Base-by-base conservation (phyloP, 2,329 filamentous ascomycete genomes). In the Pseudovirgaria hyperparasitica region DNA sequence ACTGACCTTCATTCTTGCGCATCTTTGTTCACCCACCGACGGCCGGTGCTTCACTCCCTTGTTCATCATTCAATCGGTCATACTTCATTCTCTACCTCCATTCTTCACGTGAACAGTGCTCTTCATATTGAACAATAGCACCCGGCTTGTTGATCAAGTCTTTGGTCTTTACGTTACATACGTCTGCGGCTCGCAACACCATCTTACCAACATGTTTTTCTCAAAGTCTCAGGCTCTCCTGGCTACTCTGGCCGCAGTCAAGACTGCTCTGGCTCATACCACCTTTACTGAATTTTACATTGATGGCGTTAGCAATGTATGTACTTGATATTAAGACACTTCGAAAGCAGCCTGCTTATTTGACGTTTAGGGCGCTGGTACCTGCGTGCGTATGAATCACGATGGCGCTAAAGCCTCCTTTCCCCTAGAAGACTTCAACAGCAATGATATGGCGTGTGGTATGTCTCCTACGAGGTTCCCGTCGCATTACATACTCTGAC, bases 361-460 rank as follows among this genome's bases (percentile, higher is more conserved):
- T 30, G 19, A 5, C n/a, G 6, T 6, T 2, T 21, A 82, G 51
- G 79, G 79, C 34, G 72, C 80, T 43, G 78, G 70, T 16, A 76
- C 72, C 15, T 82, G 76, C 41, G 65, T 85, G 26, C 73, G 79
- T 22, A 77, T 78, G 67, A 69, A 69, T 28, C 59, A 54, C 21
- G 55, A 70, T 29, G 53, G 60, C 3, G 47, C 50, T 5, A 65
- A 59, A 0, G 62, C 67, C 26, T 77, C 67, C 5, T 51, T 48
- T 19, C 78, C 77, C 16, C 62, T 84, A 27, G 54, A 55, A 4
- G 60, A 68, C 33, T 48, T 82, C 10, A 47, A 53, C 9, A 72
- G 68, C 38, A 49, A 64, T 16, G 71, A 73, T 34, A 77, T 84
- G 70, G 75, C 76, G 19, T 85, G 79, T 46, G 78, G 76, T 76